Base-by-base conservation (phyloP, 1,284 basidiomycete species). In the Leucoagaricus sp. region DNA sequence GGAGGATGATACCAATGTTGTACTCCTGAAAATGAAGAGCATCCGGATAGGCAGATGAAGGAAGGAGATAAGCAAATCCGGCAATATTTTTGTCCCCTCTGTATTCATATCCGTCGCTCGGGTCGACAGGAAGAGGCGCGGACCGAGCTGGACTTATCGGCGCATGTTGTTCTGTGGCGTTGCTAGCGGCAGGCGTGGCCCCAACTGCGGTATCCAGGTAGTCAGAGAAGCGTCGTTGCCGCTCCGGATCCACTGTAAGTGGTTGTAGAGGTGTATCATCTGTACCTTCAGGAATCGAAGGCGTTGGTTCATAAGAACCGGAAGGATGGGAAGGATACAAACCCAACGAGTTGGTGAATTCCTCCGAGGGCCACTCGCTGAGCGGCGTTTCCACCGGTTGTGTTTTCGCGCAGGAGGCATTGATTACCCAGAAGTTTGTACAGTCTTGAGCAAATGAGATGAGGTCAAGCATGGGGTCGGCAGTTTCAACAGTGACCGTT, bases 1-100 rank as follows among this genome's bases (percentile, higher is more conserved):
- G 58, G 40, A 86, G 61, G 59, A 80, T 71, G 60, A 86, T 66
- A 21, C 84, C 84, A 34, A 86, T 68, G 63, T 76, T 80, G 13
- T 78, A 73, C 62, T 86, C 80, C 9, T 75, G 71, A 0, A 73
- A 67, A 28, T 74, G 69, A 21, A 70, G 57, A 3, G 62, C 61
- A 49, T 71, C 65, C 13, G 57, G 56, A 26, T 60, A 57, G 26
- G 60, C 60, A 40, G 68, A 68, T 2, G 69, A 66, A 4, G 61
- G 60, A 15, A 59, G 62, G 19, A 72, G 62, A 48, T 71, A 72
- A 34, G 67, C 57, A 25, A 72, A 57, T n/a, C 71, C 71, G n/a
- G 59, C 53, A 47, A 57, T 19, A 25, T 29, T 40, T 33, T 46
- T 47, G 8, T 25, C 49, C n/a, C 45, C 13, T 17, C 29, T n/a